Conservation (phyloP, 371 early-diverging fungal species). For the Apophysomyces sp. region DNA sequence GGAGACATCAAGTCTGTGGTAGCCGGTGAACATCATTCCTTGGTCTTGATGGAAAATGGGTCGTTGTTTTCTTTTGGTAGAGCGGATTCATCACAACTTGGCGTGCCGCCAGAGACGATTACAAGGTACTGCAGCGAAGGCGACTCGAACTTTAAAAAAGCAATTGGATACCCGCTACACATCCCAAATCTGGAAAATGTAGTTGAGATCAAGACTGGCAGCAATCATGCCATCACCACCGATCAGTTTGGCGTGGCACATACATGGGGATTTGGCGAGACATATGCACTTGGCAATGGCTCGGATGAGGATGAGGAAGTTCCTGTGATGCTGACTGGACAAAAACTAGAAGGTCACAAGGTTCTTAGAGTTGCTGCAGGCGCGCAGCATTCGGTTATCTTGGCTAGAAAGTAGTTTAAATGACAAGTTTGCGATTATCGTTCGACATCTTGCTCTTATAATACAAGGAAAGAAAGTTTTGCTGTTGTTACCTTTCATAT, state of each 20-base stretch:
- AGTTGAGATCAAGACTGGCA: conserved; percentile 75
- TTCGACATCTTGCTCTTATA: no score
- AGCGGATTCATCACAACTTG: conserved; percentile 93
- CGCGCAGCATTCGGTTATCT: conserved; percentile 73
- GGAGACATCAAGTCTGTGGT: conserved; percentile 54
- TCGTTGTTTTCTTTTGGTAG: conserved; percentile 83
- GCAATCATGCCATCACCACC: conserved; percentile 85
- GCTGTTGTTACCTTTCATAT: no score
- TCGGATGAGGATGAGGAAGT: conserved; percentile 63
- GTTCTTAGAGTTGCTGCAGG: conserved; percentile 68
- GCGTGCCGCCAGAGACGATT: conserved; percentile 53
- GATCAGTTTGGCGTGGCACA: conserved; percentile 70
- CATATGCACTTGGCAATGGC: conserved; percentile 75
- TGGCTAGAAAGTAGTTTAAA: conserved; percentile 28
- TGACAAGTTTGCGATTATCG: no score
- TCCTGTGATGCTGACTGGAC: conserved; percentile 53
- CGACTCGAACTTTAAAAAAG: conserved; percentile 53
- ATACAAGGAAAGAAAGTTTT: no score
- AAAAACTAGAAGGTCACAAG: conserved; percentile 54
- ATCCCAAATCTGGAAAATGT: conserved; percentile 51
- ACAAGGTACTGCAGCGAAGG: conserved; percentile 21
- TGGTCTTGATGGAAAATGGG: conserved; percentile 76
- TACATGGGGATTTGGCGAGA: conserved; percentile 93
- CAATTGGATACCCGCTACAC: conserved; percentile 58
- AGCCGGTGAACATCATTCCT: conserved; percentile 90